Evolutionary conservation across 192 early-diverging fungal species (phyloP), one percentile per base, ranked within the genome.

Genomic region (Chytriomyces confervae): DNA sequence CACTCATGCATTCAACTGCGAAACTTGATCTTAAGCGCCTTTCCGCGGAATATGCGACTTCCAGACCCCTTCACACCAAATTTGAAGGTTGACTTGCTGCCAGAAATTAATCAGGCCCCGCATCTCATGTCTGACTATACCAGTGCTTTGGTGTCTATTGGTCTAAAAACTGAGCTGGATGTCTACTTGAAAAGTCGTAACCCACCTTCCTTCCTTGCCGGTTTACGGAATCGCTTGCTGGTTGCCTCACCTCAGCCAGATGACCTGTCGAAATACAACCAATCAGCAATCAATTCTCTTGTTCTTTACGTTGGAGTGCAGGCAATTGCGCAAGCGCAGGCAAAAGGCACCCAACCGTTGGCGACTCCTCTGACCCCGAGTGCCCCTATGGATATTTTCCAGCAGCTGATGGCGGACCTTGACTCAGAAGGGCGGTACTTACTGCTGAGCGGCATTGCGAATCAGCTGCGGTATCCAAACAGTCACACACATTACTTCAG

Each of bases 21-120:
- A 45, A 99, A 99, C 79, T 84, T 99, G 77, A 93, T 99, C 66
- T 86, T 99, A n/a, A 95, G 94, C 70, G 96, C 97, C 4, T 98
- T 96, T 84, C 96, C 97, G 23, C 87, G 94, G 48, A 91, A 92
- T 66, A 97, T 98, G 96, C 89, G 94, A 24, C 86, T 98, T 69
- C 97, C 97, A 0, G 97, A 99, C 84, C 97, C 97, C 11, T 95
- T 98, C 80, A 95, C 95, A 5, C 96, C 95, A 6, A 96, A 96
- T 75, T 86, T 99, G 72, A 94, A 96, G 80, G 94, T 99, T 5
- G 95, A 95, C 65, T 81, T 94, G 63, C 86, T 97, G 62, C 91
- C 95, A 5, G 97, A 97, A 77, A 94, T 95, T 60, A 89, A 93
- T 66, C 92, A 93, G 72, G 87, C 92, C 7, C 97, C 97, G 1